Percentiles rank a stretch among this genome's conserved stretches.
These are phyloP conservation scores for Penicillium fimorum DNA, from an alignment of 495 filamentous ascomycete species.

Conservation along the genomic window DNA sequence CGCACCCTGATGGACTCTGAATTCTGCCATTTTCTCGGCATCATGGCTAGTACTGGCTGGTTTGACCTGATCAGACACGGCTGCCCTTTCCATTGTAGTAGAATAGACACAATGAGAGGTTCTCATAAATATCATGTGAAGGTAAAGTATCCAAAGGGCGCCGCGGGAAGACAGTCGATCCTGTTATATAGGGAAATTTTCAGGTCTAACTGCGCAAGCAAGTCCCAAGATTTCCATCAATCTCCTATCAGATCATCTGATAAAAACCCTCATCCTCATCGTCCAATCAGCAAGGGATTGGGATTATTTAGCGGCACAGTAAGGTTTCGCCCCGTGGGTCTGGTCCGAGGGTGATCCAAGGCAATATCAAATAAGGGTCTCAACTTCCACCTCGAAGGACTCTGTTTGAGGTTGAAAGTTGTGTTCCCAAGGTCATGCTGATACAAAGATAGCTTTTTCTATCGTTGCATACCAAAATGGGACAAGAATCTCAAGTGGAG, in stretches of 20 bases:
- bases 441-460: background rate
- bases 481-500: background rate
- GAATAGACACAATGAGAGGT: background rate
- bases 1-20: background rate
- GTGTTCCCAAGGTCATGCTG: too few species aligned
- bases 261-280: slow-evolving; percentile 1
- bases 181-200: background rate
- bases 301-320: background rate
- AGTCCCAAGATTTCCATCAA: background rate
- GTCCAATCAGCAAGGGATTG: slow-evolving; percentile 4
- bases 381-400: background rate
- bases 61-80: background rate
- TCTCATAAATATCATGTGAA: background rate
- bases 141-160: background rate
- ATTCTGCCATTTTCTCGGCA: slow-evolving; percentile 1
- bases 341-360: background rate
- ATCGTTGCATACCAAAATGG: background rate
- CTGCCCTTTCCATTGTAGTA: slow-evolving; percentile 3
- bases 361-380: background rate
- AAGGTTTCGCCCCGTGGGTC: background rate
- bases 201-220: background rate
- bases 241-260: slow-evolving; percentile 20
- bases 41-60: background rate
- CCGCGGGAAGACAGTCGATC: background rate
- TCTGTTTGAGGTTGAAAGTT: too few species aligned